A percentile compares a stretch with the other conserved stretches of the same genome.
Conservation (phyloP, 805 yeast genomes). For the Candida germanica region DNA sequence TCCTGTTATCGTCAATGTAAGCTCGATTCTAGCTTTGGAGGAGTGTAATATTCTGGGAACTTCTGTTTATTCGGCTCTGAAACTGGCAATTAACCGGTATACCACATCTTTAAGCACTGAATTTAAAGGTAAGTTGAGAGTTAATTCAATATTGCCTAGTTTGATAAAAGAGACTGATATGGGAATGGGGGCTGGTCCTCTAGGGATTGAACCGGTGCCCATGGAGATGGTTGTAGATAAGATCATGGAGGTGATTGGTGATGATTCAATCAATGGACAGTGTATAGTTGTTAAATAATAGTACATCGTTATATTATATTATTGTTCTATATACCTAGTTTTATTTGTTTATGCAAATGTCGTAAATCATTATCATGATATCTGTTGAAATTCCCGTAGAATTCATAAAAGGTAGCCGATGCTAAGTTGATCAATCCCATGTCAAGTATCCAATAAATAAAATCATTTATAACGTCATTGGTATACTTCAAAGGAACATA, state of each 20-base stretch:
- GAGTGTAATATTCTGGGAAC: conserved; percentile 49
- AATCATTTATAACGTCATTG: conserved; percentile 8
- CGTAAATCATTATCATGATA: conserved; percentile 9
- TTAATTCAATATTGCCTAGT: conserved; percentile 69
- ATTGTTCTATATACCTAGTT: not conserved
- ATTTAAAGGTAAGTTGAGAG: conserved; percentile 52
- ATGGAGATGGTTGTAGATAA: conserved; percentile 27
- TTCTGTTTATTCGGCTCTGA: conserved; percentile 63
- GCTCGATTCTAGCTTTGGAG: conserved; percentile 58
- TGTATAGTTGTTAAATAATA: conserved; percentile 8
- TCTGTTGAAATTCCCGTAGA: conserved; percentile 9
- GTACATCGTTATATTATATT: not conserved
- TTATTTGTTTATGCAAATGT: not conserved
- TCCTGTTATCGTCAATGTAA: conserved; percentile 54
- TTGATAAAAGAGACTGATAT: conserved; percentile 65
- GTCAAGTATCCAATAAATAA: conserved; percentile 12
- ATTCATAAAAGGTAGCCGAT: conserved; percentile 1
- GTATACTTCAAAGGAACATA: conserved; percentile 9
- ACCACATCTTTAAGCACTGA: conserved; percentile 60
- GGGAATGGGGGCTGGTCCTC: conserved; percentile 40
- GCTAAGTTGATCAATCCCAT: not conserved
- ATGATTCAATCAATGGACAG: conserved; percentile 29
- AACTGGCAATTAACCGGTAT: conserved; percentile 67
- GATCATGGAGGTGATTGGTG: conserved; percentile 19
- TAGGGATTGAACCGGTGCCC: conserved; percentile 20